Evolutionary conservation across 345 rosid genomes (phyloP).

Genomic region (Mallotus nudiflorus): DNA sequence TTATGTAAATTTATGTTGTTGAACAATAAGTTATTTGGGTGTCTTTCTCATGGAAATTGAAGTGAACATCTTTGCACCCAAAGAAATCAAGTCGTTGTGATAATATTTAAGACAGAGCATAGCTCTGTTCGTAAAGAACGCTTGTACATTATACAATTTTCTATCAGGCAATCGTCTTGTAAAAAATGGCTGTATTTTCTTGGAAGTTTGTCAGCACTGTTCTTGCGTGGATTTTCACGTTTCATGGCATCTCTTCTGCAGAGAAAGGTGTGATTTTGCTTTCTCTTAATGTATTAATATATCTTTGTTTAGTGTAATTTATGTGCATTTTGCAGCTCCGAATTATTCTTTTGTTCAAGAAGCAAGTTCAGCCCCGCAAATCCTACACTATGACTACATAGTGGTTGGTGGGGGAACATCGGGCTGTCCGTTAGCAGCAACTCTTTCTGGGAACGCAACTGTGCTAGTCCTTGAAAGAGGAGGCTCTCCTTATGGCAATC

Average conservation of each 20-base stretch:
- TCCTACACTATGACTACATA: constrained; percentile 60
- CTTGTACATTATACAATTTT: neutral
- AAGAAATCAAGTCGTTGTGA: constrained; percentile 15
- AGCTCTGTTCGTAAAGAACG: neutral
- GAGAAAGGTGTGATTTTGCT: constrained; percentile 42
- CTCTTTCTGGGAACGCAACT: constrained; percentile 54
- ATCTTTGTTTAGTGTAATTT: neutral
- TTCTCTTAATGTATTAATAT: no score
- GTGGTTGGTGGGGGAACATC: constrained; percentile 85
- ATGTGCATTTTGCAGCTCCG: constrained; percentile 41
- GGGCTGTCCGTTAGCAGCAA: constrained; percentile 83
- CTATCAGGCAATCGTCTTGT: neutral
- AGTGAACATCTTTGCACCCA: constrained; percentile 34
- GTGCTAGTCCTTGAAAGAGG: constrained; percentile 84
- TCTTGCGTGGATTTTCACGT: constrained; percentile 26
- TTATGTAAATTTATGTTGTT: constrained; percentile 25
- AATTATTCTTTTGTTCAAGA: constrained; percentile 57
- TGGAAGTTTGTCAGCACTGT: constrained; percentile 20
- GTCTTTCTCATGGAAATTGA: constrained; percentile 1
- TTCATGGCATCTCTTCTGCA: constrained; percentile 38
- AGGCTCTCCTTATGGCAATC: constrained; percentile 62
- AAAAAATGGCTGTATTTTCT: constrained; percentile 15
- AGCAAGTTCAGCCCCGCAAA: constrained; percentile 54
- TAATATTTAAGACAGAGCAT: constrained; percentile 16
- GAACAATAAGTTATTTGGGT: constrained; percentile 5